Base-by-base conservation (phyloP, 2,329 filamentous ascomycete genomes). In the Bipolaris victoriae region DNA sequence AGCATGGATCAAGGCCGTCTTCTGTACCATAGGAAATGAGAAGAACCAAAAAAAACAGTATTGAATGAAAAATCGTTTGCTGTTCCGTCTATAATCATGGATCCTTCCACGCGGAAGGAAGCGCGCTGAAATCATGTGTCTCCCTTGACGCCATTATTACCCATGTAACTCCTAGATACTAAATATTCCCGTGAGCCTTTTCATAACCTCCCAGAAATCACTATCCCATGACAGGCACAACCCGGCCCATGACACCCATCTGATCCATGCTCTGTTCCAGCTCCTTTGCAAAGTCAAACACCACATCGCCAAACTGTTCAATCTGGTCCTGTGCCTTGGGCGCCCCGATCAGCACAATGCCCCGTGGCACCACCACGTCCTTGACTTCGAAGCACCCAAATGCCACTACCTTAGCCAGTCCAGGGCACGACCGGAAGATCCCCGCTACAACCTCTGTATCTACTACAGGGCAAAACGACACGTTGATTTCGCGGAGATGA, bases 381-480 rank as follows among this genome's bases (percentile, higher is more conserved):
- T 78, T 76, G 33, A 88, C 80, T 48, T 83, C 81, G 72, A 88
- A 88, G 71, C 86, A 88, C 5, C 83, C 85, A 74, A 89, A 88
- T 2, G 84, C 83, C 5, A 86, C 82, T 26, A 88, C 69, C 72
- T 86, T 84, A 57, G 77, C 77, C 39, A 86, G 69, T 10, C 71
- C 83, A 0, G 88, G 88, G 61, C 88, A 90, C 48, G 80, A 78
- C 18, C 83, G 80, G 76, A 90, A 90, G 55, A 90, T 84, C 56
- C 79, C 81, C 0, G 85, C 85, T 3, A 90, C 78, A 1, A 90
- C 78, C 50, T 85, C 83, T 63, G 90, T 88, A 16, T 86, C 87
- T 5, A 90, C 84, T 29, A 85, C 79, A 54, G 87, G 86, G 64
- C 87, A 89, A 74, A 96, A 96, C 51, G 88, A 90, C 41, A 95